Evolutionary conservation across 441 rosid species (phyloP).

Genomic region (Erodium texanum): DNA sequence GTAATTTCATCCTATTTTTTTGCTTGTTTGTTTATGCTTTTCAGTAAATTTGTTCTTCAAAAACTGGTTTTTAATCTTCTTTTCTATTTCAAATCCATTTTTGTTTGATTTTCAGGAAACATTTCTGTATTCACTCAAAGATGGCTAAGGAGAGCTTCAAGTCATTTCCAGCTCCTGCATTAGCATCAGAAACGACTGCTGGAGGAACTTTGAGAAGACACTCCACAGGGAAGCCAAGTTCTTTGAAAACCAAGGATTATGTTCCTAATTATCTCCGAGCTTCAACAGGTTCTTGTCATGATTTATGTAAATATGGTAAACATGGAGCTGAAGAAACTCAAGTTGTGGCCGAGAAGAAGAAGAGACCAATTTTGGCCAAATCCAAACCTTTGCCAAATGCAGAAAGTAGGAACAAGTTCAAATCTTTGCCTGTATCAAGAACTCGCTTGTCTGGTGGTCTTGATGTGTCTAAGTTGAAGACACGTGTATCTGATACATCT

Average conservation of each 20-base stretch:
- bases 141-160: constrained; percentile 47
- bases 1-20: background rate
- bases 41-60: background rate
- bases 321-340: constrained; percentile 32
- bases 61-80: background rate
- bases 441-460: background rate
- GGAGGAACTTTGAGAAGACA: constrained; percentile 31
- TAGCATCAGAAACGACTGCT: constrained; percentile 20
- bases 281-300: constrained; percentile 75
- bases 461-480: background rate
- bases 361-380: constrained; percentile 7
- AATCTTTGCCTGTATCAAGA: background rate
- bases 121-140: constrained; percentile 1
- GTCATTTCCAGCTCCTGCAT: constrained; percentile 13
- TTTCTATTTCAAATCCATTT: background rate
- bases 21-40: background rate
- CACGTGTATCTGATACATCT: background rate
- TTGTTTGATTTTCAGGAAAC: constrained; percentile 8
- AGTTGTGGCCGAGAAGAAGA: constrained; percentile 26
- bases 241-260: background rate
- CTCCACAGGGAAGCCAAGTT: constrained; percentile 30
- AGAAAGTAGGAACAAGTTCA: no score
- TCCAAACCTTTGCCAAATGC: background rate
- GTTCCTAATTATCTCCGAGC: constrained; percentile 60
- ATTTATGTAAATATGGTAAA: constrained; percentile 66